Base-by-base conservation (phyloP, 305 asterid species). In the Andrographis paniculata region DNA sequence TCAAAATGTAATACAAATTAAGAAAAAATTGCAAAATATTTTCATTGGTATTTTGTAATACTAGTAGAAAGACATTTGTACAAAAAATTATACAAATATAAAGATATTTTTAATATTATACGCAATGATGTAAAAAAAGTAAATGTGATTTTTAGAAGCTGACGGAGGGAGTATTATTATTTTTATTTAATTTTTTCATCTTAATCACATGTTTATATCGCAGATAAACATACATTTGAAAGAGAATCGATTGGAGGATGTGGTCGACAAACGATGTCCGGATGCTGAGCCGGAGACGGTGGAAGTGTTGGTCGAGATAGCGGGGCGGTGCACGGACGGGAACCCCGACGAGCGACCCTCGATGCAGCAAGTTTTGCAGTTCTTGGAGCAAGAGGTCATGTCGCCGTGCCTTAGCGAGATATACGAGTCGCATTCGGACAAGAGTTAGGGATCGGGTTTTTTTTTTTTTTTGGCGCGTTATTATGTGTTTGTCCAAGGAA, bases 331-430 rank as follows among this genome's bases (percentile, higher is more conserved):
- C 79, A 89, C 94, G 0, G 95, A 85, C 65, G 76, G 92, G 5
- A 75, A 76, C 58, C 80, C 96, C 5, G 92, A 85, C 1, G 92
- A 78, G 4, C 72, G 98, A 48, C 96, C 98, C 6, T 50, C 86
- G 2, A 89, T 89, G 98, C 96, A 80, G 47, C 87, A 74, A 52
- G 95, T 89, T 49, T 28, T 89, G 73, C 94, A 85, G 77, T 80
- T 70, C 62, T 59, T 89, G 60, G 96, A 89, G 77, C 96, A 89
- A 56, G 96, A 86, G 59, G 92, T 86, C 24, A 82, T 82, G 95
- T 78, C 96, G 3, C 96, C 98, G 39, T 76, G 94, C 57, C 73
- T 73, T 0, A 85, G 80, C 18, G 96, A 89, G 55, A 63, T 78
- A 53, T 73, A 82, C 0, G 97, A 89, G 65, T 89, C 94, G 40